Evolutionary conservation across 495 filamentous ascomycete species (phyloP).

Genomic region (Penicillium turbatum): DNA sequence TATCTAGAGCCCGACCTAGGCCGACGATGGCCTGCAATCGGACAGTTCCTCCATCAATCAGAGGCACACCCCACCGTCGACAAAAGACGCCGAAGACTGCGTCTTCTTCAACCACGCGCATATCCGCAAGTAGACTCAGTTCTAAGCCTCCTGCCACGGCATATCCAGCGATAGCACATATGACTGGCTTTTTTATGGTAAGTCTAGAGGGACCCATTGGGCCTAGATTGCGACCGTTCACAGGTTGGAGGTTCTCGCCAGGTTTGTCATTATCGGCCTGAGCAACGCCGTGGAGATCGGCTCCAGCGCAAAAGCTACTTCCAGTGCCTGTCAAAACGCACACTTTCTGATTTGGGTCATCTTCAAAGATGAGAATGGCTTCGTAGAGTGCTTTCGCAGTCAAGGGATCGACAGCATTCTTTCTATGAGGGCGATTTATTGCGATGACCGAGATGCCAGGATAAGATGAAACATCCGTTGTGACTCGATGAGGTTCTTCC

Average conservation of each 20-base stretch:
- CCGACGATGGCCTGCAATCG: slow-evolving; percentile 46
- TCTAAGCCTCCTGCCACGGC: slow-evolving; percentile 49
- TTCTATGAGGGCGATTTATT: slow-evolving; percentile 38
- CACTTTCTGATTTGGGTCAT: slow-evolving; percentile 41
- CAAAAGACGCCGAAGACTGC: slow-evolving; percentile 49
- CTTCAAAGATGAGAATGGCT: slow-evolving; percentile 41
- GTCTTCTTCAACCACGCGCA: slow-evolving; percentile 45
- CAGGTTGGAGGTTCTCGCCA: slow-evolving; percentile 17
- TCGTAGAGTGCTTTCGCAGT: slow-evolving; percentile 38
- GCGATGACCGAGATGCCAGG: slow-evolving; percentile 41
- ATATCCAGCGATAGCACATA: slow-evolving; percentile 43
- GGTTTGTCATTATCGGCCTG: slow-evolving; percentile 7
- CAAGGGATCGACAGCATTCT: slow-evolving; percentile 38
- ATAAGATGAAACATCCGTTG: slow-evolving; percentile 14
- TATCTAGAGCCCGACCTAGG: slow-evolving; percentile 46
- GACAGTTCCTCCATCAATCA: slow-evolving; percentile 49
- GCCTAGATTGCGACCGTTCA: slow-evolving; percentile 28
- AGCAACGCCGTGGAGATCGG: slow-evolving; percentile 40
- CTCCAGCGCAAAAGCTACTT: slow-evolving; percentile 44
- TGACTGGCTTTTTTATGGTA: slow-evolving; percentile 37
- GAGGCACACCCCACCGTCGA: slow-evolving; percentile 45
- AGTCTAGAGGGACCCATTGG: slow-evolving; percentile 47
- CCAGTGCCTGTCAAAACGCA: slow-evolving; percentile 37
- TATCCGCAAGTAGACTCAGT: slow-evolving; percentile 43
- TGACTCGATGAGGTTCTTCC: slow-evolving; percentile 2